Conservation (phyloP, 2,329 filamentous ascomycete genomes). For the Stenocarpella maydis region DNA sequence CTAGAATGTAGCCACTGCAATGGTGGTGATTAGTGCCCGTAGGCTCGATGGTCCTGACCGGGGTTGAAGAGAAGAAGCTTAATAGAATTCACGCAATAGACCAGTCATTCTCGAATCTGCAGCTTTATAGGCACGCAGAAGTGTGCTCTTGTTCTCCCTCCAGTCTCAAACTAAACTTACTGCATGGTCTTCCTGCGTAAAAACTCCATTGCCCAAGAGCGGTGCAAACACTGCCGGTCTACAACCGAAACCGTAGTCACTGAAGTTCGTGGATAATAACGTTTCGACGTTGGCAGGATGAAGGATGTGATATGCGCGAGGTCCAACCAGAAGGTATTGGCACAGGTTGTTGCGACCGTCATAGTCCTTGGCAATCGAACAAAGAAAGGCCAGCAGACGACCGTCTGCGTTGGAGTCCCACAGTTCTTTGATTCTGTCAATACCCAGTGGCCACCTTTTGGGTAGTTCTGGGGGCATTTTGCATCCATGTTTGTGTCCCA, state of each 20-base stretch:
- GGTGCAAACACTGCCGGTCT: slow-evolving; percentile 34
- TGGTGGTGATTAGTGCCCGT: no score
- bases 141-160: no score
- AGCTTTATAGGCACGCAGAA: no score
- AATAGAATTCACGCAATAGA: no score
- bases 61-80: no score
- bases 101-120: no score
- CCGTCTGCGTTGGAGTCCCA: neutral
- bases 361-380: neutral
- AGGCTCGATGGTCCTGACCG: no score
- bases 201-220: slow-evolving; percentile 47
- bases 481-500: neutral
- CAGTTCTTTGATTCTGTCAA: slow-evolving; percentile 5
- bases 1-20: slow-evolving; percentile 44
- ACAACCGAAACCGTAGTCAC: neutral
- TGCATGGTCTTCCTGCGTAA: slow-evolving; percentile 44
- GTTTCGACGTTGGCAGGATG: slow-evolving; percentile 17
- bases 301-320: neutral
- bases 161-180: neutral
- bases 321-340: neutral
- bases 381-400: neutral
- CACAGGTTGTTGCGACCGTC: slow-evolving; percentile 2
- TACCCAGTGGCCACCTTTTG: neutral
- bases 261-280: slow-evolving; percentile 7
- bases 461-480: neutral